Percentiles rank a stretch among this genome's conserved stretches.
phyloP scores from a whole-genome alignment of 768 basidiomycete genomes.

The Phylloporus sp. region DNA sequence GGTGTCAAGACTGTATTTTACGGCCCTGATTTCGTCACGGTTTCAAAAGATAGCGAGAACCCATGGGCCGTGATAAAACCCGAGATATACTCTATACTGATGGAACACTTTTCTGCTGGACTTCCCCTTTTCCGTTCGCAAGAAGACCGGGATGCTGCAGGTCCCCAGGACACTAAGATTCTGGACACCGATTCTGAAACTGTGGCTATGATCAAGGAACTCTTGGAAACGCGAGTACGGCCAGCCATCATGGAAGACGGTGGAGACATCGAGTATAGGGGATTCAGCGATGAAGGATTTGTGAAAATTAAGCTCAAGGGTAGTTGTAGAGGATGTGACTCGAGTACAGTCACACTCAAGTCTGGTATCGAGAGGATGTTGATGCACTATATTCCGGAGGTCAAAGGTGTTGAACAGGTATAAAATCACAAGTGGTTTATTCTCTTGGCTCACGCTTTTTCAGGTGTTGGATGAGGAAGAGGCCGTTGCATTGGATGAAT shows the following conservation, averaged over 20 bases:
- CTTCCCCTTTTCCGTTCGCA: slow-evolving; percentile 81
- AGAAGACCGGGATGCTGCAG: slow-evolving; percentile 74
- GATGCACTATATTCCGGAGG: slow-evolving; percentile 98
- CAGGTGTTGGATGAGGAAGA: slow-evolving; percentile 92
- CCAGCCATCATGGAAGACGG: slow-evolving; percentile 99
- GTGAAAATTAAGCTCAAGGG: slow-evolving; percentile 94
- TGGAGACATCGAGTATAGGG: slow-evolving; percentile 94
- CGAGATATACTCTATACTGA: slow-evolving; percentile 91
- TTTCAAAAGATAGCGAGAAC: slow-evolving; percentile 84
- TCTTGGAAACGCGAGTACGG: slow-evolving; percentile 90
- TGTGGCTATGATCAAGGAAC: slow-evolving; percentile 98
- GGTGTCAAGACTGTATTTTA: slow-evolving; percentile 89
- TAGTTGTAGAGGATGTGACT: slow-evolving; percentile 93
- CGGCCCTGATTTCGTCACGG: slow-evolving; percentile 97
- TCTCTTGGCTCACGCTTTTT: slow-evolving; percentile 6
- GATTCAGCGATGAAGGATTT: slow-evolving; percentile 78
- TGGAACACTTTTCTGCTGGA: slow-evolving; percentile 97
- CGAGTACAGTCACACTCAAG: slow-evolving; percentile 93
- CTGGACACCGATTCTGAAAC: slow-evolving; percentile 94
- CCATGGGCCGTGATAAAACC: slow-evolving; percentile 92
- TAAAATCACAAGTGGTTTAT: neutral
- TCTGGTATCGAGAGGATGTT: slow-evolving; percentile 97
- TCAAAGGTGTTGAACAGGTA: slow-evolving; percentile 87
- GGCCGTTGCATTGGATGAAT: slow-evolving; percentile 80
- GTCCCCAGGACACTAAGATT: slow-evolving; percentile 91